Base-by-base conservation (phyloP, 805 yeast species). In the Scheffersomyces amazonensis region DNA sequence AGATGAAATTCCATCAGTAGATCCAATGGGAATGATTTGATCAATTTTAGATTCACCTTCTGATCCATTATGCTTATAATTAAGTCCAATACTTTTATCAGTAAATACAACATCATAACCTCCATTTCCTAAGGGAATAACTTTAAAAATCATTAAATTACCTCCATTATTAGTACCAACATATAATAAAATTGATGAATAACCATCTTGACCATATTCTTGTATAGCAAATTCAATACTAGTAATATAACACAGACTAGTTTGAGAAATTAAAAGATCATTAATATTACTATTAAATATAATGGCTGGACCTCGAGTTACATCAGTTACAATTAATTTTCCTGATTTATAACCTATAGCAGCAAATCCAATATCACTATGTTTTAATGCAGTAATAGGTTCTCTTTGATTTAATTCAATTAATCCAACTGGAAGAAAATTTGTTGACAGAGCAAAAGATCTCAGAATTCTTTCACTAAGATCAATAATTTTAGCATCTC, bases 161-260 rank as follows among this genome's bases (percentile, higher is more conserved):
- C 75, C 84, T 13, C 97, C 97, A 12, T 64, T 63, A 39, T 78
- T 76, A 0, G 96, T 84, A 17, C 98, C 98, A 10, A 81, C 84
- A 17, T 77, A 61, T 61, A 90, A 59, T 18, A 86, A 50, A 25
- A 90, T 76, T n/a, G 88, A 81, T 0, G 93, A 80, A 49, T 73
- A 84, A 0, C 74, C 75, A 40, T 85, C 93, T 20, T 75, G 78
- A 1, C 81, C 85, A 36, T 75, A 66, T 24, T 77, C 78, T 71
- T 85, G 76, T 17, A 86, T 82, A 0, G 90, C 75, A 57, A 90
- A 87, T 46, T 87, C 89, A 35, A 87, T 56, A 1, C 75, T 53
- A 0, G 95, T 83, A 2, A 83, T 75, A 43, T 48, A 51, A 41
- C 68, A 60, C 15, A 47, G 45, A 2, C 58, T 58, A 1, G 58